Evolutionary conservation across 2,329 filamentous ascomycete species (phyloP).

Genomic region (Penicillium rolfsii): DNA sequence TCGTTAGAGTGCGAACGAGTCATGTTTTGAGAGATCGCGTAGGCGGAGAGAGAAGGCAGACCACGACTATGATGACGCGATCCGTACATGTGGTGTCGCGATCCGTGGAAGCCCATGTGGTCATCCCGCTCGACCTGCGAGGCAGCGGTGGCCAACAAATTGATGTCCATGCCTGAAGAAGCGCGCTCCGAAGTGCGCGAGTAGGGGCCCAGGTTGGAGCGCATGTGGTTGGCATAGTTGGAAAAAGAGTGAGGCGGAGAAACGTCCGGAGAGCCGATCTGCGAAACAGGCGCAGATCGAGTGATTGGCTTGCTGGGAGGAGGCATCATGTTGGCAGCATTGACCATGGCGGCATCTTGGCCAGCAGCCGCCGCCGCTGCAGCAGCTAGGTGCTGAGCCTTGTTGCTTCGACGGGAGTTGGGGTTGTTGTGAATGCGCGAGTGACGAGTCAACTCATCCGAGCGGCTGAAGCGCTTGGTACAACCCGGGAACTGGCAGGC

Average conservation of each 20-base stretch:
- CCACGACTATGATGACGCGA: slow-evolving; percentile 58
- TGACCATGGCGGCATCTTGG: slow-evolving; percentile 53
- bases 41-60: slow-evolving; percentile 77
- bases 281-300: slow-evolving; percentile 84
- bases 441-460: slow-evolving; percentile 94
- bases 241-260: slow-evolving; percentile 89
- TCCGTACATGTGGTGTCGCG: slow-evolving; percentile 52
- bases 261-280: slow-evolving; percentile 89
- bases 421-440: slow-evolving; percentile 99
- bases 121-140: slow-evolving; percentile 69
- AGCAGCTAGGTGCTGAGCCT: slow-evolving; percentile 68
- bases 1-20: slow-evolving; percentile 83
- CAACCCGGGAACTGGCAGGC: slow-evolving; percentile 94
- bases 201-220: slow-evolving; percentile 62
- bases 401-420: slow-evolving; percentile 92
- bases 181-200: slow-evolving; percentile 52
- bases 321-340: slow-evolving; percentile 71
- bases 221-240: slow-evolving; percentile 61
- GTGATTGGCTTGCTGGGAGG: slow-evolving; percentile 78
- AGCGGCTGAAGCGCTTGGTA: slow-evolving; percentile 95
- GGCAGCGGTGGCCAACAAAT: slow-evolving; percentile 69
- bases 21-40: slow-evolving; percentile 78
- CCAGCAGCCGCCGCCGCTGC: slow-evolving; percentile 58
- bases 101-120: slow-evolving; percentile 48
- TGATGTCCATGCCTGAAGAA: slow-evolving; percentile 62